These are phyloP conservation scores for Cerioporus squamosus DNA, from an alignment of 1,284 basidiomycete genomes.

Conservation along the genomic window DNA sequence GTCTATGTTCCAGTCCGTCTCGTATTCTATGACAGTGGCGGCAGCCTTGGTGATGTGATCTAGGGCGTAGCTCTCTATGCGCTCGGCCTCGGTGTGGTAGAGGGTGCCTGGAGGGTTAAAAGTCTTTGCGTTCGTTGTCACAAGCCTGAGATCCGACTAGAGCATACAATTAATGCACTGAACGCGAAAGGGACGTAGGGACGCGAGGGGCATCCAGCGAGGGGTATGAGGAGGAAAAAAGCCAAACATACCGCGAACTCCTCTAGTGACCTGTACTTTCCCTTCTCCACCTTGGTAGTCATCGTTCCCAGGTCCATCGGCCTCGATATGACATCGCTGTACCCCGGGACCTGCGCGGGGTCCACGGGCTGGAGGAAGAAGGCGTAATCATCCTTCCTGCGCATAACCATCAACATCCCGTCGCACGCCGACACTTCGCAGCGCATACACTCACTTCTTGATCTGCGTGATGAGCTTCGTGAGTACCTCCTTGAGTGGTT, in stretches of 20 bases:
- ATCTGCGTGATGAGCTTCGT: conserved; percentile 68
- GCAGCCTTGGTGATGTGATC: conserved; percentile 74
- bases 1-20: conserved; percentile 83
- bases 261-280: conserved; percentile 74
- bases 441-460: conserved; percentile 59
- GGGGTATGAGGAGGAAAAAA: background rate
- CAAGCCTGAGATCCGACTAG: conserved; percentile 71
- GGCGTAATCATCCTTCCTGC: conserved; percentile 84
- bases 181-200: background rate
- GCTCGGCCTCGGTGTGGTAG: conserved; percentile 72
- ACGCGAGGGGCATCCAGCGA: background rate
- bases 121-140: conserved; percentile 72
- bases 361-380: conserved; percentile 82
- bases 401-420: conserved; percentile 3
- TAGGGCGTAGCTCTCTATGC: conserved; percentile 67
- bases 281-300: conserved; percentile 63
- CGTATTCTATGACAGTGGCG: conserved; percentile 75
- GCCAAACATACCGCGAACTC: conserved; percentile 67
- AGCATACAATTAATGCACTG: background rate
- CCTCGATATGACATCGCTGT: conserved; percentile 65
- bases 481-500: conserved; percentile 74
- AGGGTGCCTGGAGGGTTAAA: conserved; percentile 77
- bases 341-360: conserved; percentile 65
- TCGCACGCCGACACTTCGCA: too few species aligned
- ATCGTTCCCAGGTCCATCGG: conserved; percentile 90